These are phyloP conservation scores for Populus trichocarpa DNA, from an alignment of 441 rosid genomes.

Conservation along the genomic window DNA sequence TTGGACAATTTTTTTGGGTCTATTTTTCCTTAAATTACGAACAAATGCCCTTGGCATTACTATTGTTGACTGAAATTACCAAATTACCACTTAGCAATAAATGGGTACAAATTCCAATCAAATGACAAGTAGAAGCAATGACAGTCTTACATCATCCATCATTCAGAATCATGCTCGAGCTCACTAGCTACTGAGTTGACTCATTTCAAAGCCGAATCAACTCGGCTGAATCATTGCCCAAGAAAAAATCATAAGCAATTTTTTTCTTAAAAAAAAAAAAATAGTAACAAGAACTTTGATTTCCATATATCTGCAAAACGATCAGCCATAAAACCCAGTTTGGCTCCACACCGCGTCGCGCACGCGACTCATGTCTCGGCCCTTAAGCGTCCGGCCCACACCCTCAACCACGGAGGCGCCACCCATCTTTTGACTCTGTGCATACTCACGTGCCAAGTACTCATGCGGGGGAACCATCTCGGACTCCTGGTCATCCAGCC, in stretches of 20 bases:
- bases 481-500: slow-evolving; percentile 44
- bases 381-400: slow-evolving; percentile 75
- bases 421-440: slow-evolving; percentile 37
- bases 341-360: slow-evolving; percentile 84
- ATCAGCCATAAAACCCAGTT: slow-evolving; percentile 76
- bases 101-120: not conserved
- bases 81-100: not conserved
- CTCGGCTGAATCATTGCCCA: slow-evolving; percentile 42
- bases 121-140: not conserved
- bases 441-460: slow-evolving; percentile 61
- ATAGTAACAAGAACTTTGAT: not conserved
- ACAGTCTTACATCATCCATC: not conserved
- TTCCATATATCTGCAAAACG: not conserved
- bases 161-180: slow-evolving; percentile 27
- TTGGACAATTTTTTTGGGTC: not conserved
- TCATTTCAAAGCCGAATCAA: slow-evolving; percentile 23
- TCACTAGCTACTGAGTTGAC: slow-evolving; percentile 37
- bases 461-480: slow-evolving; percentile 94
- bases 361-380: slow-evolving; percentile 75
- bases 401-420: slow-evolving; percentile 67
- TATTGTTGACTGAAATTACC: not conserved
- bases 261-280: not conserved
- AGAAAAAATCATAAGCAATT: not conserved
- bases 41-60: not conserved
- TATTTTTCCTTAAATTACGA: not conserved